Evolutionary conservation across 108 stramenopile species (phyloP).

Genomic region (Conticribra weissflogii): DNA sequence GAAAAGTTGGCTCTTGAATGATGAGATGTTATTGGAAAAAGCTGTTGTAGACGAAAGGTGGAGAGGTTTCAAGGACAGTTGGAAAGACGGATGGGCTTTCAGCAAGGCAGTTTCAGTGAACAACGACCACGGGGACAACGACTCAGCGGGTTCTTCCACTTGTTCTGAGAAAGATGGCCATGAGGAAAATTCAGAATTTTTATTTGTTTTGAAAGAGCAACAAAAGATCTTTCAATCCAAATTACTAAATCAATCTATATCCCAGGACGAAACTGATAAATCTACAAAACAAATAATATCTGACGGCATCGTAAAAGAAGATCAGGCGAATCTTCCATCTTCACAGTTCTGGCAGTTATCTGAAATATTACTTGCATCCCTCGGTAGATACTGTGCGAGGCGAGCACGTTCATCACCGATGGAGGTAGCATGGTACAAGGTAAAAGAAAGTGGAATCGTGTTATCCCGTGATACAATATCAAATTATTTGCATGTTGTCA

Average conservation of each 20-base stretch:
- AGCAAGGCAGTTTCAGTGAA: constrained; percentile 3
- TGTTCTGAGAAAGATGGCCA: no score
- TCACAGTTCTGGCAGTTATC: constrained; percentile 24
- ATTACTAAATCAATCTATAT: not conserved
- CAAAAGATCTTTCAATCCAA: constrained; percentile 24
- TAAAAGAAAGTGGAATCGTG: constrained; percentile 45
- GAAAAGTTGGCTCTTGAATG: constrained; percentile 35
- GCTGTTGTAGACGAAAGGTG: constrained; percentile 22
- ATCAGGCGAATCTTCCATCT: no score
- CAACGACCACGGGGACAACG: not conserved
- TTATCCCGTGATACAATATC: constrained; percentile 27
- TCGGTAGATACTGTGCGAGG: constrained; percentile 39
- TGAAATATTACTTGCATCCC: constrained; percentile 5
- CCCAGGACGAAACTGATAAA: not conserved
- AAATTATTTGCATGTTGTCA: constrained; percentile 41
- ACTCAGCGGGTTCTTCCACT: no score
- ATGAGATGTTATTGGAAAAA: constrained; percentile 31
- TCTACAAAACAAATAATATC: not conserved
- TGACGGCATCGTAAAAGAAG: no score
- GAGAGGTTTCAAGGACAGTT: constrained; percentile 27
- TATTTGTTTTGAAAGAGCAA: constrained; percentile 28
- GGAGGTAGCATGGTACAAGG: constrained; percentile 50
- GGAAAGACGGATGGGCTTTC: constrained; percentile 37
- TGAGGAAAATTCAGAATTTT: constrained; percentile 17
- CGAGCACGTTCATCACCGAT: constrained; percentile 46